These are phyloP conservation scores for Rhododendron molle DNA, from an alignment of 148 eudicot species.

Conservation along the genomic window DNA sequence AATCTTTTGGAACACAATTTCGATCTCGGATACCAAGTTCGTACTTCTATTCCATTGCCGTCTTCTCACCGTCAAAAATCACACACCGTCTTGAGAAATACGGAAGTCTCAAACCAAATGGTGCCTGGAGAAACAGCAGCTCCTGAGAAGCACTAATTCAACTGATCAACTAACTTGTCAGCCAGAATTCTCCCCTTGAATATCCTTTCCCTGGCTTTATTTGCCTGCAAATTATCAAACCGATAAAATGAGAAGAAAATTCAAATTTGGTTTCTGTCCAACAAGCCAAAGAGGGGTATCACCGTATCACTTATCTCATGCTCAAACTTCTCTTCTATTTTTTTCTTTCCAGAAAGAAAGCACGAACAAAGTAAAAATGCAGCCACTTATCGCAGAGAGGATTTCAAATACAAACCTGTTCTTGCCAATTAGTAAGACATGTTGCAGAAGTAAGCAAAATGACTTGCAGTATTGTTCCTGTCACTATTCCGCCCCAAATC, in stretches of 20 bases:
- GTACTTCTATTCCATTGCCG: not conserved
- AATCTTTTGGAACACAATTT: no score
- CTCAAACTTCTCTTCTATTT: not conserved
- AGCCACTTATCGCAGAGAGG: not conserved
- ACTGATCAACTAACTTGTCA: not conserved
- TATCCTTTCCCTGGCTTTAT: slow-evolving; percentile 3
- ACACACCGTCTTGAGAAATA: not conserved
- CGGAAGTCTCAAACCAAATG: not conserved
- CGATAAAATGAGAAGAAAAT: not conserved
- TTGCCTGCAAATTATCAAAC: slow-evolving; percentile 13
- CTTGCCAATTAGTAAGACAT: slow-evolving; percentile 26
- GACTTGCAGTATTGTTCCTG: slow-evolving; percentile 16
- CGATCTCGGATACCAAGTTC: not conserved
- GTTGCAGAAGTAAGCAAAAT: slow-evolving; percentile 13
- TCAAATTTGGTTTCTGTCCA: no score
- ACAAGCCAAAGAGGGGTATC: not conserved
- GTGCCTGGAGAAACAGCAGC: not conserved
- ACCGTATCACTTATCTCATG: not conserved
- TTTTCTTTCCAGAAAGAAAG: not conserved
- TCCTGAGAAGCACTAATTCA: not conserved
- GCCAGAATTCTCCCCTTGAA: slow-evolving; percentile 3
- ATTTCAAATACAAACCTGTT: slow-evolving; percentile 16
- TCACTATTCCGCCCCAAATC: slow-evolving; percentile 25
- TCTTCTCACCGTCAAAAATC: not conserved
- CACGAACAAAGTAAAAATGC: not conserved